Percentiles rank a stretch among this genome's conserved stretches.
Evolutionary conservation across 495 filamentous ascomycete species (phyloP).

Genomic region (Glonium stellatum): DNA sequence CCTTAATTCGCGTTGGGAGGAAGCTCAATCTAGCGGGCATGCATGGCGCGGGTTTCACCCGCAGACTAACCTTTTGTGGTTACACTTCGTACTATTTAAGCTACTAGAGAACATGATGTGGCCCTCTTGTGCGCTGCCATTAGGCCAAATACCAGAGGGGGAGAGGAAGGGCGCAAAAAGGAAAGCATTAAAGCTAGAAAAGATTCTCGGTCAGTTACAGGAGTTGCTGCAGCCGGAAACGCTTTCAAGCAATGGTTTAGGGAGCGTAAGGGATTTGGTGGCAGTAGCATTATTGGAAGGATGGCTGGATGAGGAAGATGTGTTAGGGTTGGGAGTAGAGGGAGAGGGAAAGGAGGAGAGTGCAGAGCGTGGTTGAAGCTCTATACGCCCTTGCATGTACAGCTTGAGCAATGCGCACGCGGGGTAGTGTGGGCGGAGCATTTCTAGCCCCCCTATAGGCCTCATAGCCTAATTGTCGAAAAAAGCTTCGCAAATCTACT

Average conservation of each 20-base stretch:
- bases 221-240: constrained; percentile 26
- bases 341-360: not conserved
- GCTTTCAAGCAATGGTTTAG: constrained; percentile 13
- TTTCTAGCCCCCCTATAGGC: too few species aligned
- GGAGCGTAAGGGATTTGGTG: constrained; percentile 30
- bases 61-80: constrained; percentile 38
- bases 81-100: constrained; percentile 35
- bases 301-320: constrained; percentile 33
- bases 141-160: not conserved
- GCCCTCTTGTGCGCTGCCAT: constrained; percentile 8
- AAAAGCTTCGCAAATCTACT: too few species aligned
- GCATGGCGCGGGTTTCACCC: constrained; percentile 34
- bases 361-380: too few species aligned
- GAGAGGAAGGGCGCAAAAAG: constrained; percentile 8
- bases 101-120: constrained; percentile 25
- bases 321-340: constrained; percentile 15
- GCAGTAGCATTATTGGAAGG: constrained; percentile 30
- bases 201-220: constrained; percentile 21
- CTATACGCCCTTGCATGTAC: too few species aligned
- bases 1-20: not conserved
- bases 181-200: constrained; percentile 29
- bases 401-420: too few species aligned
- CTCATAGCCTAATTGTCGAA: too few species aligned
- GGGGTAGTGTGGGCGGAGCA: too few species aligned
- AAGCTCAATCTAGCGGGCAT: not conserved